Conservation (phyloP, 2,329 filamentous ascomycete genomes). For the Fonsecaea erecta region DNA sequence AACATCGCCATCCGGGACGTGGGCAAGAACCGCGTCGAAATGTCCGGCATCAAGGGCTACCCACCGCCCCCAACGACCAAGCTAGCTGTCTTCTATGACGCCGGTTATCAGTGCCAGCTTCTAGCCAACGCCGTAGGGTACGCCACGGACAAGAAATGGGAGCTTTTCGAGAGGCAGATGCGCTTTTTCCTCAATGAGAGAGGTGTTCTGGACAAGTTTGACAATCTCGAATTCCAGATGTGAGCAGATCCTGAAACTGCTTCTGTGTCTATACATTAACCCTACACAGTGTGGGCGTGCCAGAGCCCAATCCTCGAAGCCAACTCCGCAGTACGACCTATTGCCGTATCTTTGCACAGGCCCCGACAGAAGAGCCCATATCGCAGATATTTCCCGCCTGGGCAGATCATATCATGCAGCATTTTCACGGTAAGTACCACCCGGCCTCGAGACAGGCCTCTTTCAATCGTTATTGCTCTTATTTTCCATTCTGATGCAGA, state of each 20-base stretch:
- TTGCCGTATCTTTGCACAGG: slow-evolving; percentile 52
- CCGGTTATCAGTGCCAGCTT: slow-evolving; percentile 54
- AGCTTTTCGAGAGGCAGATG: slow-evolving; percentile 40
- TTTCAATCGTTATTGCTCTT: background rate
- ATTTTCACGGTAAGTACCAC: slow-evolving; percentile 46
- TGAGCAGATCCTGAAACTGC: background rate
- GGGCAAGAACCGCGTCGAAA: slow-evolving; percentile 40
- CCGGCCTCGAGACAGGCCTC: background rate
- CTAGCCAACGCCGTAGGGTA: slow-evolving; percentile 56
- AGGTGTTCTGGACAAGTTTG: slow-evolving; percentile 47
- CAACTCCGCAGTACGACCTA: slow-evolving; percentile 53
- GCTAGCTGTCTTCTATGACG: slow-evolving; percentile 55
- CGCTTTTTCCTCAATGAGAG: slow-evolving; percentile 47
- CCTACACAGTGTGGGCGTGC: slow-evolving; percentile 49
- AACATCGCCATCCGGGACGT: slow-evolving; percentile 46
- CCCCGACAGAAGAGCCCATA: slow-evolving; percentile 33
- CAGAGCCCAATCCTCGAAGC: slow-evolving; percentile 45
- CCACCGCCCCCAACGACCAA: slow-evolving; percentile 59
- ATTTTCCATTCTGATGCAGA: background rate
- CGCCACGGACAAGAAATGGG: slow-evolving; percentile 55
- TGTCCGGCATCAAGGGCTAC: slow-evolving; percentile 48
- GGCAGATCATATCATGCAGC: slow-evolving; percentile 44
- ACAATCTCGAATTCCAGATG: slow-evolving; percentile 54
- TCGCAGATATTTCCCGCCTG: slow-evolving; percentile 28
- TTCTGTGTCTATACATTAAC: background rate